Evolutionary conservation across 2,329 filamentous ascomycete species (phyloP), one percentile per base, ranked within the genome.

Genomic region (Sclerotinia glacialis): DNA sequence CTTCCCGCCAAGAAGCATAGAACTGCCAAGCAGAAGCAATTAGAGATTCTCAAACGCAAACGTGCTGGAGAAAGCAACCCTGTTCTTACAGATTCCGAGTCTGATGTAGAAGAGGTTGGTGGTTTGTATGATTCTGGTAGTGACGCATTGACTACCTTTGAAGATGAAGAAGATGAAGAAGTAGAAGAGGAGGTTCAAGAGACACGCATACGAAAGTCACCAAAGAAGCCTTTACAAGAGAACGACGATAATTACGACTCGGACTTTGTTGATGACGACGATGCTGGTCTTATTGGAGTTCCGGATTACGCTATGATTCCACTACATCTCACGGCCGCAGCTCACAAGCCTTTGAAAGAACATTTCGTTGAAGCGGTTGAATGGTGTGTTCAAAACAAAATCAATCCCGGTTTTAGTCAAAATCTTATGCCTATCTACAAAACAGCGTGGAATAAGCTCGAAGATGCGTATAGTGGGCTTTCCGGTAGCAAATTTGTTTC

Each of bases 311-410:
- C 47, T 23, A 63, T 76, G 7, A 85, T 92, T 2, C 91, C 91
- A 0, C 80, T 93, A 0, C 80, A 89, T 71, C 92, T 92, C 75
- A 90, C 87, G 0, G 78, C 82, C 4, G 83, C 89, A 66, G 83
- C 86, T 0, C 86, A 87, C 69, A 87, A 88, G 71, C 89, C 89
- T 61, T 79, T 88, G 0, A 88, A 87, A 70, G 87, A 91, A 49
- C 85, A 93, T 60, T 94, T 94, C 79, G 85, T 84, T 58, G 86
- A 88, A 72, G 89, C 86, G 0, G 81, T 94, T 2, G 89, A 92
- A 74, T 94, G 90, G 90, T 89, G 93, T 78, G 87, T 94, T 2
- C 89, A 92, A 73, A 90, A 90, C 74, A 88, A 89, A 71, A 82
- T 95, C 61, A 89, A 93, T 71, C 90, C 90, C 0, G 85, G 81